Conservation (phyloP, 2,329 filamentous ascomycete species). For the Scolecobasidium constrictum region DNA sequence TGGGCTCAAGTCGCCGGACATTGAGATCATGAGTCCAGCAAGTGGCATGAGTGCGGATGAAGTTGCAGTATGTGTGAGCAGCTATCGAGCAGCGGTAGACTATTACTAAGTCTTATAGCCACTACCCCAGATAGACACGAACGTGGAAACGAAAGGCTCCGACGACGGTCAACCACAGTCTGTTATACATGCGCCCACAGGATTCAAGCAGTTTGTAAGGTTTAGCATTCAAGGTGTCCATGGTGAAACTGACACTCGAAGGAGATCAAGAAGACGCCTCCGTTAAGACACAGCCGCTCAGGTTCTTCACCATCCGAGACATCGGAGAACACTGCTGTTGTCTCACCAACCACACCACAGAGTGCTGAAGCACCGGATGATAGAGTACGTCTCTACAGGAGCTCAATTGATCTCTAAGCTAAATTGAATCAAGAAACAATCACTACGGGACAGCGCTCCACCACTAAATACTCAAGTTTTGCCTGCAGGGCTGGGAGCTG, state of each 20-base stretch:
- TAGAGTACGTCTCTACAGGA: constrained; percentile 5
- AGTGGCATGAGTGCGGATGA: constrained; percentile 18
- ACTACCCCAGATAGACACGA: constrained; percentile 33
- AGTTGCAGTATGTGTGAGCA: constrained; percentile 4
- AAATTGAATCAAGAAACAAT: constrained; percentile 2
- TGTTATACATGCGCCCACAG: constrained; percentile 81
- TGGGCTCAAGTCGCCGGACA: constrained; percentile 23
- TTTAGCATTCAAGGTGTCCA: no score
- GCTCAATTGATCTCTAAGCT: constrained; percentile 1
- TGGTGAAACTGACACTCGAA: constrained; percentile 2
- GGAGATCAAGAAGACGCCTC: constrained; percentile 9
- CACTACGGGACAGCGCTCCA: constrained; percentile 21
- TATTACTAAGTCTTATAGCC: not conserved
- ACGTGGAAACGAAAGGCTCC: constrained; percentile 33
- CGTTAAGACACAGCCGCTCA: constrained; percentile 2
- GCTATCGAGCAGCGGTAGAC: constrained; percentile 11
- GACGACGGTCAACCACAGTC: constrained; percentile 71
- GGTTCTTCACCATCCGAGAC: constrained; percentile 18
- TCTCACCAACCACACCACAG: constrained; percentile 24
- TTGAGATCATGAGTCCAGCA: constrained; percentile 24
- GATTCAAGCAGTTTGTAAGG: constrained; percentile 69
- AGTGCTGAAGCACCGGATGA: constrained; percentile 18
- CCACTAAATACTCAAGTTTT: constrained; percentile 66
- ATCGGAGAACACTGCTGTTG: constrained; percentile 22
- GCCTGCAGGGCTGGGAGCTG: constrained; percentile 19